A percentile compares a stretch with the other conserved stretches of the same genome.
phyloP scores from a whole-genome alignment of 768 basidiomycete genomes.

The Lentinula edodes region DNA sequence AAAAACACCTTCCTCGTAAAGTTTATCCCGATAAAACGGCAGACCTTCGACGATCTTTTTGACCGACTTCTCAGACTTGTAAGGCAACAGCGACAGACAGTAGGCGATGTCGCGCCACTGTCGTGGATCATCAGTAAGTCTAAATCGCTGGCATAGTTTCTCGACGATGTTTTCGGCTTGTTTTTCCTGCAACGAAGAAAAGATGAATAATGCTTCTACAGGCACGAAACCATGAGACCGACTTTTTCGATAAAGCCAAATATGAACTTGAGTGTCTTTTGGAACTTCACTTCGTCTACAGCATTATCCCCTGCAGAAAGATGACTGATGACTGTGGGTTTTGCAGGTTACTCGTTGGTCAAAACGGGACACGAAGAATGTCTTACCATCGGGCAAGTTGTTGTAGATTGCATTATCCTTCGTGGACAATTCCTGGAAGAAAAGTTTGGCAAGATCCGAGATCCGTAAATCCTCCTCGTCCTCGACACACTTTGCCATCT shows the following conservation, averaged over 20 bases:
- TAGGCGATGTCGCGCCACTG: constrained; percentile 99
- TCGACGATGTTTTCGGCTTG: constrained; percentile 97
- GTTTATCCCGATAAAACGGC: constrained; percentile 92
- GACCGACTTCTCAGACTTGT: constrained; percentile 94
- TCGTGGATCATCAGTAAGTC: constrained; percentile 77
- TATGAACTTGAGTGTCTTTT: constrained; percentile 90
- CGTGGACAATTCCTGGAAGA: constrained; percentile 93
- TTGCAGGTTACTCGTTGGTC: constrained; percentile 5
- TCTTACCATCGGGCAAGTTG: constrained; percentile 89
- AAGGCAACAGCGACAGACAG: constrained; percentile 90
- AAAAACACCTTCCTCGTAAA: constrained; percentile 83
- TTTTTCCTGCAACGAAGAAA: constrained; percentile 67
- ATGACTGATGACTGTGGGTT: constrained; percentile 79
- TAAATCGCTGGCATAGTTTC: constrained; percentile 95
- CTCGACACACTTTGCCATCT: constrained; percentile 99
- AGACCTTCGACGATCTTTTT: constrained; percentile 94
- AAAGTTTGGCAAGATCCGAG: constrained; percentile 92
- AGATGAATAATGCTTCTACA: background rate
- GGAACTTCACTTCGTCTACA: constrained; percentile 89
- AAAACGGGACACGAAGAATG: background rate
- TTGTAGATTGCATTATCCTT: constrained; percentile 99
- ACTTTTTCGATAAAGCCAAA: constrained; percentile 98
- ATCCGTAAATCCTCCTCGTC: constrained; percentile 87
- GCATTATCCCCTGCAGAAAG: constrained; percentile 86
- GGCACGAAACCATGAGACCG: constrained; percentile 9